Evolutionary conservation across 495 filamentous ascomycete genomes (phyloP).

Genomic region (Aspergillus wentii): DNA sequence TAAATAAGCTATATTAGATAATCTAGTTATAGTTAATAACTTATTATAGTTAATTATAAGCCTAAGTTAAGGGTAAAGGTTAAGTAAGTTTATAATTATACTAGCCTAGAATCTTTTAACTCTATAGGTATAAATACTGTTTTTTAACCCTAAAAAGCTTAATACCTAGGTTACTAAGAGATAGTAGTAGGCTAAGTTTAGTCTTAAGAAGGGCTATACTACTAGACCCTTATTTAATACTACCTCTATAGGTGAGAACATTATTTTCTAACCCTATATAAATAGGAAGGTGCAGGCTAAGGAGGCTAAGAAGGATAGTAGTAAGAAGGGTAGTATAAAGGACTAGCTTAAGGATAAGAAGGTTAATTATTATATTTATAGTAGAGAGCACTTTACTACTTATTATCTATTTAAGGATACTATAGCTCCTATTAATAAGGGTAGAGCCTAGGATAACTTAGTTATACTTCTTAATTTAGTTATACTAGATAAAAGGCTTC

Average conservation of each 20-base stretch:
- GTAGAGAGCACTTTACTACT: constrained; percentile 96
- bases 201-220: constrained; percentile 69
- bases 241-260: constrained; percentile 95
- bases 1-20: no score
- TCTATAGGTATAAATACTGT: no score
- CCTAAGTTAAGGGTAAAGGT: no score
- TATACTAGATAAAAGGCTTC: no score
- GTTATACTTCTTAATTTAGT: no score
- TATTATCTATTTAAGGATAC: constrained; percentile 86
- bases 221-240: constrained; percentile 72
- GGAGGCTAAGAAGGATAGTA: constrained; percentile 72
- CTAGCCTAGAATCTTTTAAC: no score
- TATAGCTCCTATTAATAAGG: constrained; percentile 70
- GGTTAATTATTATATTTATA: constrained; percentile 99
- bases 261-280: constrained; percentile 81
- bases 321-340: constrained; percentile 71
- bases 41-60: no score
- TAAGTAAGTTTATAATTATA: no score
- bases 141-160: no score
- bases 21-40: no score
- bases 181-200: constrained; percentile 88
- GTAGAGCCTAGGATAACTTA: no score
- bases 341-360: constrained; percentile 96
- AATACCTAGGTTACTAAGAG: constrained; percentile 96
- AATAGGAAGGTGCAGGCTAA: constrained; percentile 88